These are phyloP conservation scores for Hemerocallis citrina DNA, from an alignment of 106 monocot genomes.

Conservation along the genomic window DNA sequence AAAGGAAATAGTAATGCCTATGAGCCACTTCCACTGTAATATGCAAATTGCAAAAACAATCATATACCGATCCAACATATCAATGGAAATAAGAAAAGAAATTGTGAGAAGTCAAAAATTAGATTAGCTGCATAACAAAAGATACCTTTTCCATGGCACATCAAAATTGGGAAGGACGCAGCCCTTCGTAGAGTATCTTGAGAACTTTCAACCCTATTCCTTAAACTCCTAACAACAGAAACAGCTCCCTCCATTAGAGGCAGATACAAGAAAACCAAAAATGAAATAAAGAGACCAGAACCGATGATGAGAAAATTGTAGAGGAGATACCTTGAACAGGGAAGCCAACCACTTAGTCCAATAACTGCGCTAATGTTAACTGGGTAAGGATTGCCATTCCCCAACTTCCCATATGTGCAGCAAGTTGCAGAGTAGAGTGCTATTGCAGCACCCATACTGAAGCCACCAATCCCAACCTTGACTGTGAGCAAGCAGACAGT, in stretches of 20 bases:
- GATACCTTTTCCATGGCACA: conserved; percentile 84
- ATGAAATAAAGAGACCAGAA: background rate
- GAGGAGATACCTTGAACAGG: conserved; percentile 62
- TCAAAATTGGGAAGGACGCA: conserved; percentile 62
- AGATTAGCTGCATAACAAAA: background rate
- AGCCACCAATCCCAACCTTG: conserved; percentile 85
- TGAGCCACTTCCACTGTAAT: too few species aligned
- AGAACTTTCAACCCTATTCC: conserved; percentile 68
- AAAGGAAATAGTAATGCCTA: too few species aligned
- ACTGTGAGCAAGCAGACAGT: too few species aligned
- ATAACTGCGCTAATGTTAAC: conserved; percentile 56
- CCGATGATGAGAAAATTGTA: background rate
- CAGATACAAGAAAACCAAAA: background rate
- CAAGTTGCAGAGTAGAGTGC: conserved; percentile 87
- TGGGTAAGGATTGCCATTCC: conserved; percentile 58
- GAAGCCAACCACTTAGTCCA: conserved; percentile 96
- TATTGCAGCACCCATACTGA: conserved; percentile 86
- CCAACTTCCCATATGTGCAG: conserved; percentile 57
- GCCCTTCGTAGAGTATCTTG: conserved; percentile 55
- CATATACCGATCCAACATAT: background rate
- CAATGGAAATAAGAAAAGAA: background rate
- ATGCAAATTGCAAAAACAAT: too few species aligned
- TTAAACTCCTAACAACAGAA: conserved; percentile 49
- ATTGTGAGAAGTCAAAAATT: background rate
- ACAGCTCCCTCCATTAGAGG: background rate